phyloP scores from a whole-genome alignment of 2,329 filamentous ascomycete species.

The Chaetomiaceae sp. region DNA sequence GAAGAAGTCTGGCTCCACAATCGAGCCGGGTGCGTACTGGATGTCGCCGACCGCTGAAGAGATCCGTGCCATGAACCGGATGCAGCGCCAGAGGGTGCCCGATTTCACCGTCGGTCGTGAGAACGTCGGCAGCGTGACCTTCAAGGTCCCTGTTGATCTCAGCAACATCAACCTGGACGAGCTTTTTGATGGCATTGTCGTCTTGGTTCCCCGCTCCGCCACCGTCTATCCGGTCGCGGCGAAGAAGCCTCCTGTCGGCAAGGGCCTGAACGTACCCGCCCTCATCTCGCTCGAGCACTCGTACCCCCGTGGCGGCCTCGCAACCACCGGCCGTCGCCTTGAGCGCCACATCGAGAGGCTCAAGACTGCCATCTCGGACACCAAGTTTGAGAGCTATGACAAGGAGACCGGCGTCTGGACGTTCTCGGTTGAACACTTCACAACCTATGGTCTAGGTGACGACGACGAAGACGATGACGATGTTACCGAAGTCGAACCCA shows the following conservation, averaged over 20 bases:
- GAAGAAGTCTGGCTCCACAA: conserved; percentile 31
- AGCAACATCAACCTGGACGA: conserved; percentile 73
- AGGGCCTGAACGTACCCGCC: conserved; percentile 87
- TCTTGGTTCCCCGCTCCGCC: conserved; percentile 70
- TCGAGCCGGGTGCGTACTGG: conserved; percentile 74
- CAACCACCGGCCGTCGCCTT: conserved; percentile 60
- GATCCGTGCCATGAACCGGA: conserved; percentile 71
- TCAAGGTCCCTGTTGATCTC: conserved; percentile 78
- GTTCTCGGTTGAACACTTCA: conserved; percentile 94
- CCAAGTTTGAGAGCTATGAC: conserved; percentile 77
- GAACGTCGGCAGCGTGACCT: conserved; percentile 75
- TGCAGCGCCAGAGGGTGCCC: conserved; percentile 68
- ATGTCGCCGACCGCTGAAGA: conserved; percentile 72
- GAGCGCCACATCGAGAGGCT: conserved; percentile 80
- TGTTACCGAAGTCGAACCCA: conserved; percentile 57
- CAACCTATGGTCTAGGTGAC: conserved; percentile 85
- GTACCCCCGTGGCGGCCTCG: conserved; percentile 68
- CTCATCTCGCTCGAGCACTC: conserved; percentile 86
- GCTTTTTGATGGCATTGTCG: conserved; percentile 72
- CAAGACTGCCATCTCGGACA: conserved; percentile 66
- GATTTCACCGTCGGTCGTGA: conserved; percentile 79
- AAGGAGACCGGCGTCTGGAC: conserved; percentile 77
- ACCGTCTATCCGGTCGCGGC: conserved; percentile 78
- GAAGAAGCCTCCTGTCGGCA: conserved; percentile 78
- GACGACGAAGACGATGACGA: conserved; percentile 71